phyloP scores from a whole-genome alignment of 495 filamentous ascomycete species.

The Aspergillus nanangensis region DNA sequence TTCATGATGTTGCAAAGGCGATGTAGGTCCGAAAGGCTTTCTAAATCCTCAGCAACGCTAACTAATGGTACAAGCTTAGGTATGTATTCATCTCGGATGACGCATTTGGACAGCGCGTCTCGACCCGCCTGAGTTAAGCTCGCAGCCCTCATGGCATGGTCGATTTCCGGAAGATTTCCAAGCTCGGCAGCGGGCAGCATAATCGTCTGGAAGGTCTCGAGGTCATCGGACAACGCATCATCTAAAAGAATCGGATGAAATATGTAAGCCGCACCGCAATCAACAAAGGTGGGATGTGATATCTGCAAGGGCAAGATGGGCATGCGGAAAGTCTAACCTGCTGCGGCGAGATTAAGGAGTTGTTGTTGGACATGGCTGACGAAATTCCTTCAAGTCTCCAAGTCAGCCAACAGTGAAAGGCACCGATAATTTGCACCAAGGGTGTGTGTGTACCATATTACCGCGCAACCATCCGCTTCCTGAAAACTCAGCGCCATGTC shows the following conservation, averaged over 20 bases:
- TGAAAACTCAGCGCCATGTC: constrained; percentile 99
- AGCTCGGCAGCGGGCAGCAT: constrained; percentile 74
- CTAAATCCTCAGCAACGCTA: constrained; percentile 81
- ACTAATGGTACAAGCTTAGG: constrained; percentile 81
- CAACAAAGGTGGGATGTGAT: too few species aligned
- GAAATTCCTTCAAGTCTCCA: constrained; percentile 88
- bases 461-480: constrained; percentile 88
- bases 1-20: constrained; percentile 98
- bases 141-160: constrained; percentile 71
- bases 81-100: constrained; percentile 83
- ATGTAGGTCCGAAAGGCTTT: constrained; percentile 81
- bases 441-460: constrained; percentile 68
- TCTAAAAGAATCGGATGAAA: constrained; percentile 43
- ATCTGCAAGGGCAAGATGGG: too few species aligned
- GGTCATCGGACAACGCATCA: constrained; percentile 88
- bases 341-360: constrained; percentile 46
- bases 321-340: constrained; percentile 35
- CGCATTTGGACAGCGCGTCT: constrained; percentile 83
- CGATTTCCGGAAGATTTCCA: constrained; percentile 75
- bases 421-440: too few species aligned
- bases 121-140: constrained; percentile 70
- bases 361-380: constrained; percentile 78
- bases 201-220: constrained; percentile 65
- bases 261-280: constrained; percentile 10
- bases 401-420: too few species aligned